Percentiles rank a stretch among this genome's conserved stretches.
These are phyloP conservation scores for Phaeosphaeria sp. DNA, from an alignment of 2,329 filamentous ascomycete species.

Conservation along the genomic window DNA sequence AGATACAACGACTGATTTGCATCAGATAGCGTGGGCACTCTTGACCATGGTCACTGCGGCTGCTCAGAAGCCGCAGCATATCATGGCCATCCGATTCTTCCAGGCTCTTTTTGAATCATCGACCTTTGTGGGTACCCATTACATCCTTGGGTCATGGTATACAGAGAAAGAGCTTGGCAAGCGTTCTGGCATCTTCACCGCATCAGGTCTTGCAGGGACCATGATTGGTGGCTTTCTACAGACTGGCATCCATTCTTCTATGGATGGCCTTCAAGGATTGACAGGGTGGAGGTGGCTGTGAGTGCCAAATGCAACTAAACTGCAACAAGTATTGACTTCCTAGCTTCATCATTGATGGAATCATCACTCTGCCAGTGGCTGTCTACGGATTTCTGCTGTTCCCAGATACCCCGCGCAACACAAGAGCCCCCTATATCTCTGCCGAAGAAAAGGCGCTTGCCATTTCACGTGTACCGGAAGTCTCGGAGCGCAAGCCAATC, in stretches of 20 bases:
- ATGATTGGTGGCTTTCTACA: conserved; percentile 70
- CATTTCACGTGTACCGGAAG: conserved; percentile 53
- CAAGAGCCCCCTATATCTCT: conserved; percentile 52
- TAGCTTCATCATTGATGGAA: conserved; percentile 55
- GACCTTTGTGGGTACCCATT: conserved; percentile 64
- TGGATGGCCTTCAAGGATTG: conserved; percentile 58
- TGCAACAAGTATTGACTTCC: not conserved
- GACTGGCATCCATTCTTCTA: conserved; percentile 55
- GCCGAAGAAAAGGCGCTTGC: conserved; percentile 52
- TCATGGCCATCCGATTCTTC: conserved; percentile 66
- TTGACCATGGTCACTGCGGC: conserved; percentile 68
- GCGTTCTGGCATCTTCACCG: conserved; percentile 66
- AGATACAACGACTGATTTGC: conserved; percentile 5
- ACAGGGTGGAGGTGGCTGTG: conserved; percentile 60
- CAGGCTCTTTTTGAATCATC: conserved; percentile 62
- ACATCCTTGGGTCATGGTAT: conserved; percentile 69
- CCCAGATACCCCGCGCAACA: conserved; percentile 53
- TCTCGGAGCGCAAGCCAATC: conserved; percentile 54
- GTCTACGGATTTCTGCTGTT: conserved; percentile 60
- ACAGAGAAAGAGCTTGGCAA: conserved; percentile 67
- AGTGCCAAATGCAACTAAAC: not conserved
- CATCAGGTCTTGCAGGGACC: conserved; percentile 64
- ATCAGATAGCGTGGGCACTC: conserved; percentile 61
- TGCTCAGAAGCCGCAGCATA: conserved; percentile 57
- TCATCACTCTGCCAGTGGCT: conserved; percentile 64